Conservation (phyloP, 768 basidiomycete species). For the Suillus subluteus region DNA sequence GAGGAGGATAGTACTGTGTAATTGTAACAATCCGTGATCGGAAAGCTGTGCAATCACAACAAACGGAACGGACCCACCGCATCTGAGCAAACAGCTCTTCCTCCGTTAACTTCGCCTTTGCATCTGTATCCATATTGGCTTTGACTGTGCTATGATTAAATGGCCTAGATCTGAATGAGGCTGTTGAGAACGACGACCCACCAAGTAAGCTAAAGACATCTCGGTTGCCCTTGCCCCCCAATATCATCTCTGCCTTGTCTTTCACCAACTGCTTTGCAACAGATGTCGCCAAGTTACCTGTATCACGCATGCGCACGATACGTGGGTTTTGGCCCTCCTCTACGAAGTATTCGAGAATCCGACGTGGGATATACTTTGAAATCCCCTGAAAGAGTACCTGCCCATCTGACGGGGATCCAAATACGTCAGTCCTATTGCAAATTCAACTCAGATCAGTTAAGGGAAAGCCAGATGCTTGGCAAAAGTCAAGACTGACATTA, state of each 20-base stretch:
- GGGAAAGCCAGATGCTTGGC: not conserved
- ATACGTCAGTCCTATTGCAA: conserved; percentile 12
- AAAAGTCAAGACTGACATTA: conserved; percentile 5
- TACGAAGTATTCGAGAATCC: conserved; percentile 38
- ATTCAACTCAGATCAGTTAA: not conserved
- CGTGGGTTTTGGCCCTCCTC: conserved; percentile 27
- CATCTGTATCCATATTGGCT: conserved; percentile 31
- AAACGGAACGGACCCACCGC: conserved; percentile 19
- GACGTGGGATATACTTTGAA: conserved; percentile 32
- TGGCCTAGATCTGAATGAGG: not conserved
- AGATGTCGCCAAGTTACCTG: not conserved
- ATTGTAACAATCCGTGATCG: not conserved
- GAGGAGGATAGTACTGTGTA: conserved; percentile 47
- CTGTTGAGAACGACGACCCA: conserved; percentile 18
- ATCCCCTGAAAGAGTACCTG: conserved; percentile 37
- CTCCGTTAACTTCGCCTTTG: conserved; percentile 27
- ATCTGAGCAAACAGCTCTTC: conserved; percentile 18
- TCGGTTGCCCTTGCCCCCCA: conserved; percentile 7
- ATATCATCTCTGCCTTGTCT: conserved; percentile 18
- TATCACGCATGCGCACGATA: conserved; percentile 11
- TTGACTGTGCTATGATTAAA: conserved; percentile 21
- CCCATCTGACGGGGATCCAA: conserved; percentile 13
- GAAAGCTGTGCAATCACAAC: not conserved
- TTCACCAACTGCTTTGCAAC: conserved; percentile 16
- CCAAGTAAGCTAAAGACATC: conserved; percentile 41